phyloP scores from a whole-genome alignment of 768 basidiomycete species.

The Hypholoma fasciculare region DNA sequence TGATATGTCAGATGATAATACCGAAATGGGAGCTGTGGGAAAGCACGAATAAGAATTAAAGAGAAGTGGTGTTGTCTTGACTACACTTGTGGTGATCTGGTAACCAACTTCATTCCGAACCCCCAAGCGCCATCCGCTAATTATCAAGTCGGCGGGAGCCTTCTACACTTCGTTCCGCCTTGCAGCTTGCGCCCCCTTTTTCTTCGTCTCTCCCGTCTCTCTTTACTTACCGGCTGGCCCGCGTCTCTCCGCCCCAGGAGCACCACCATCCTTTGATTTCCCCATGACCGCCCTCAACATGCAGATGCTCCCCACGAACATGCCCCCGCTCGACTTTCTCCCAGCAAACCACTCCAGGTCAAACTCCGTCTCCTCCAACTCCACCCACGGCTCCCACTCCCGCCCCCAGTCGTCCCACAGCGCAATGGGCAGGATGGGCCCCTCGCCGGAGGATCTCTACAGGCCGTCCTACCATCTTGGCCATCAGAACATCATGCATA shows the following conservation, averaged over 20 bases:
- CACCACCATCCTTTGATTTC: constrained; percentile 25
- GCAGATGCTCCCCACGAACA: constrained; percentile 66
- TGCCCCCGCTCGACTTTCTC: constrained; percentile 68
- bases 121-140: constrained; percentile 30
- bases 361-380: constrained; percentile 74
- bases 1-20: constrained; percentile 16
- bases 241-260: constrained; percentile 31
- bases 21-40: constrained; percentile 17
- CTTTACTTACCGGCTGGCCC: constrained; percentile 58
- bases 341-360: constrained; percentile 74
- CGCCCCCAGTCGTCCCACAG: constrained; percentile 82
- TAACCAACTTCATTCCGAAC: constrained; percentile 36
- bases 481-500: constrained; percentile 44
- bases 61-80: constrained; percentile 41
- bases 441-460: constrained; percentile 70
- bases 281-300: constrained; percentile 74
- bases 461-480: constrained; percentile 60
- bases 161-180: constrained; percentile 27
- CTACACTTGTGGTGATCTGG: constrained; percentile 34
- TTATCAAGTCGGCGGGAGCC: constrained; percentile 34
- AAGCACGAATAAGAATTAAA: constrained; percentile 14
- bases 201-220: constrained; percentile 24
- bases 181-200: constrained; percentile 19
- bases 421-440: constrained; percentile 49
- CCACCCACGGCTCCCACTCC: constrained; percentile 70